Base-by-base conservation (phyloP, 176 grass and related monocot species). In the Oropetium thomaeum region DNA sequence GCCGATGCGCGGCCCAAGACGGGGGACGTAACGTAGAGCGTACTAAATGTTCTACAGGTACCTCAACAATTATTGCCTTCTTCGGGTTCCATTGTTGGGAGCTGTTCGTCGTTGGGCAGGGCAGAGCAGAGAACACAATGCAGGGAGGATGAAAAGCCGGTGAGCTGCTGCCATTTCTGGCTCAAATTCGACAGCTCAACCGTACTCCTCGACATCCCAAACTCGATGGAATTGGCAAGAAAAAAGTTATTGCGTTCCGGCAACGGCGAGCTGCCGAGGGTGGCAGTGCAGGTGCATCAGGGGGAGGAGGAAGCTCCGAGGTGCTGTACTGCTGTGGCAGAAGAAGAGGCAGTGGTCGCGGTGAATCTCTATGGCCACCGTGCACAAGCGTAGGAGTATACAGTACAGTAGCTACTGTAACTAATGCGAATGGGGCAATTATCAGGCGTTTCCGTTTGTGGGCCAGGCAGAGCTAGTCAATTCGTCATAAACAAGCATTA, bases 21-120 rank as follows among this genome's bases (percentile, higher is more conserved):
- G 67, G 13, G 13, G 40, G 38, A 81, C 60, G 19, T 1, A 35
- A 14, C 1, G n/a, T n/a, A 25, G 45, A 20, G 20, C 45, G 45
- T 47, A 75, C 54, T 87, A 84, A 87, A 85, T 82, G 62, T 62
- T 78, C n/a, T 58, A 70, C 78, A 79, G 69, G 54, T 58, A 38
- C 19, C 25, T 39, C 57, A 75, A 59, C 62, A 74, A 88, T 85
- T 82, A 75, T 92, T 85, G 73, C 79, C 74, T 41, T 41, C 29
- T 69, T 82, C 25, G 28, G 19, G 54, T 32, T 34, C 23, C 45
- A 79, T 62, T 40, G 62, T 57, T 48, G 62, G 55, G 28, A 28
- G 28, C 73, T 85, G 85, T 60, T 71, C 52, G 45, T 69, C 55
- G 45, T 85, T 48, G 55, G 70, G 66, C 44, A 58, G 63, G 68